Evolutionary conservation across 768 basidiomycete genomes (phyloP), one percentile per base, ranked within the genome.

Genomic region (Clitopilus hobsonii): DNA sequence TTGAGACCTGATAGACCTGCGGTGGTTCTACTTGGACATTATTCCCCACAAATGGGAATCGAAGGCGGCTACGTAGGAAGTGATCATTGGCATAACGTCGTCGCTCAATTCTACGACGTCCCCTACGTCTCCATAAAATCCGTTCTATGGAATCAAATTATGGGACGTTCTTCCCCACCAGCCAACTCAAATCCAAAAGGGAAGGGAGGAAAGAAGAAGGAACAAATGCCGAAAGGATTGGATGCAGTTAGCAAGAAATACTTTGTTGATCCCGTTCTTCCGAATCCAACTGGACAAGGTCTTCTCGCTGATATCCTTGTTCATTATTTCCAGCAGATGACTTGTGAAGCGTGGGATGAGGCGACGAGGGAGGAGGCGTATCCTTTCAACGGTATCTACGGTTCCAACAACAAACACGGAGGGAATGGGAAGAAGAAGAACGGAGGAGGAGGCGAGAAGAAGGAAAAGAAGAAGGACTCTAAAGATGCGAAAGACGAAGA

Each of bases 71-170:
- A 90, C 64, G 85, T 84, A 2, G 95, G 96, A 1, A 89, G 95
- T 1, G 95, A 97, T 65, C 84, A 92, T 62, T 85, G 85, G 78
- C 96, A 99, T 69, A 86, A 80, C 59, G 72, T 89, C 54, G 94
- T 98, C 0, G 91, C 97, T 1, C 94, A 95, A 66, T 98, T 94
- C 74, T 99, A 99, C 74, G 97, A 99, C 66, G 84, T 98, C 24
- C 95, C 96, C 0, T 92, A 98, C 67, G 75, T 99, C 63, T 91
- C 88, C 69, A 81, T 84, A 57, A 96, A 96, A 69, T 82, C 93
- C 11, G 72, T 89, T 26, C 69, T 96, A 2, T 96, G 92, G 71
- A 82, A 88, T 3, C 76, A 84, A 54, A 98, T 94, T 72, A 86
- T 98, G 70, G 69, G 41, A 18, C 41, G 41, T 3, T 36, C 32